Base-by-base conservation (phyloP, 1,139 yeast species). In the Debaryomyces robertsiae region DNA sequence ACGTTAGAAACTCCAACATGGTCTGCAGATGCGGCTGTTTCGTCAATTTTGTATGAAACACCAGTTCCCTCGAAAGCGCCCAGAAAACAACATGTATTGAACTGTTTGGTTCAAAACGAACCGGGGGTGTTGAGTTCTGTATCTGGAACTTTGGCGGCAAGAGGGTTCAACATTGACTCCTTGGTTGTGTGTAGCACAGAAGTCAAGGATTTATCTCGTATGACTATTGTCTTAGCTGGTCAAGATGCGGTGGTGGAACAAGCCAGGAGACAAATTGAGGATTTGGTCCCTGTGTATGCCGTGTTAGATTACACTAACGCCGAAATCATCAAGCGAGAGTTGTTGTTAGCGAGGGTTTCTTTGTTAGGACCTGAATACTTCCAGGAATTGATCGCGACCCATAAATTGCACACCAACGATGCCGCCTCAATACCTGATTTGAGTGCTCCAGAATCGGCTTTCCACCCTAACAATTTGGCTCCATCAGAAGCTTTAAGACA, bases 261-360 rank as follows among this genome's bases (percentile, higher is more conserved):
- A 72, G 98, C 98, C n/a, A 81, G 98, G 63, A 83, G 98, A 63
- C 98, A 93, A 67, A 86, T 93, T 50, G 98, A 93, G 69, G 98
- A 93, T 58, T 77, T 93, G 61, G 98, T 93, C 19, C 98, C 98
- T 4, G 98, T 93, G 29, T 93, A 95, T 73, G 98, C 98, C 6
- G 98, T 93, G 30, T 76, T 93, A 62, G 97, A 93, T 68, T 93
- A 93, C 70, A 79, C 96, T 43, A 81, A 88, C 58, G 83, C 96
- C 25, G 90, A 91, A 58, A 86, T 91, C 55, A 90, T 93, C 61
- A 81, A 83, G 64, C 81, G 98, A 63, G 98, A 93, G 69, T 75
- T 93, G 55, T 75, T 93, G 45, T 74, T 93, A 57, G 96, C 96
- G 35, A 83, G 97, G 70, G 86, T 93, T 41, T 89, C 97, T 4